Base-by-base conservation (phyloP, 2,329 filamentous ascomycete species). In the Gnomoniopsis smithogilvyi region DNA sequence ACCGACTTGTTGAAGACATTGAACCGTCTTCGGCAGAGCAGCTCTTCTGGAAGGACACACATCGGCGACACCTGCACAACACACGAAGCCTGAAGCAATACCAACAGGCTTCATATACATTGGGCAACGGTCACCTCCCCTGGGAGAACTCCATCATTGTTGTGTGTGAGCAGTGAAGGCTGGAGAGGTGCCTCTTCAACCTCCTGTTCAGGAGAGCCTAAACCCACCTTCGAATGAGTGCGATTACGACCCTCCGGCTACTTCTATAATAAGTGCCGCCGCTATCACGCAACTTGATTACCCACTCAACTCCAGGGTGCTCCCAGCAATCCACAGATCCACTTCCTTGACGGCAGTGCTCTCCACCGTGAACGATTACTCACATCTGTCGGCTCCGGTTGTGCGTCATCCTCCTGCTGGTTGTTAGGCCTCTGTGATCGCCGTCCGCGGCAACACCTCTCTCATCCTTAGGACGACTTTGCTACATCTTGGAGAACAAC, bases 101-200 rank as follows among this genome's bases (percentile, higher is more conserved):
- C 19, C 14, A 36, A 15, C 24, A 45, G 46, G 14, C 10, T 34
- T 22, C 24, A n/a, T n/a, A n/a, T n/a, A n/a, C 36, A 30, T 21
- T 22, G 53, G 49, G 36, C 30, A 30, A 51, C 50, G 33, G 36
- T 49, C 24, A n/a, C 34, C 26, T 15, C 22, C 11, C n/a, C 15
- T 52, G 46, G 17, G 6, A 26, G 24, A 36, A 58, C 51, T 50
- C 41, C 10, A 48, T 24, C 38, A 21, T 14, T 24, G 46, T 36
- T 61, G 62, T 17, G 62, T 17, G 41, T 63, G 70, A 70, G 70
- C 70, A 69, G 69, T 70, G 69, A 62, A 67, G 70, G 70, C 64
- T 62, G 71, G 76, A 75, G 78, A 80, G 77, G 80, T 72, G 78
- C 73, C 75, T 77, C 74, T 79, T 77, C 72, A 67, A 74, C 72